These are phyloP conservation scores for Trichosanthes cucumerina DNA, from an alignment of 306 rosid genomes.

Conservation along the genomic window DNA sequence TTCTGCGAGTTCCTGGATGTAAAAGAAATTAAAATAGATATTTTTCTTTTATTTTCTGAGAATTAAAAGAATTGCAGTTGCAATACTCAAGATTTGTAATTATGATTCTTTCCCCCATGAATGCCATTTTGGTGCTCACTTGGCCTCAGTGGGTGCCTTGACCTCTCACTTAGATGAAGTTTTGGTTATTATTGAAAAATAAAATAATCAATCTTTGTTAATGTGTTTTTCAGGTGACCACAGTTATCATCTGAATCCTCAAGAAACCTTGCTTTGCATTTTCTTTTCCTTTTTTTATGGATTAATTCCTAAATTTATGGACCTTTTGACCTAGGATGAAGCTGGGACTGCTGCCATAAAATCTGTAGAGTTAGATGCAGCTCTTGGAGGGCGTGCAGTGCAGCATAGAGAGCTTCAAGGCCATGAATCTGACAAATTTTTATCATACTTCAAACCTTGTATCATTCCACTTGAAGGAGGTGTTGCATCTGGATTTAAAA, in stretches of 20 bases:
- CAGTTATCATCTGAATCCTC: not conserved
- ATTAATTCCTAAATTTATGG: slow-evolving; percentile 3
- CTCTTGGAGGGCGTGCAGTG: slow-evolving; percentile 97
- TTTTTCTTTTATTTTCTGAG: not conserved
- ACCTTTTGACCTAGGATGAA: slow-evolving; percentile 59
- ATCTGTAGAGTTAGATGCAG: slow-evolving; percentile 80
- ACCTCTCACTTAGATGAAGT: not conserved
- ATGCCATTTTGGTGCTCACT: not conserved
- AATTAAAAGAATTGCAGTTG: not conserved
- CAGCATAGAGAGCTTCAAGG: slow-evolving; percentile 95
- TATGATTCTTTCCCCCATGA: not conserved
- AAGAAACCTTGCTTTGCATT: not conserved
- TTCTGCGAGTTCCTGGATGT: not conserved
- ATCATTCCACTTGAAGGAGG: slow-evolving; percentile 95
- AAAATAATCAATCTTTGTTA: not conserved
- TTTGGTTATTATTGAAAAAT: not conserved
- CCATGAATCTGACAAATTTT: slow-evolving; percentile 92
- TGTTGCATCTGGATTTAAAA: slow-evolving; percentile 74
- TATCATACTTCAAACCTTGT: slow-evolving; percentile 97
- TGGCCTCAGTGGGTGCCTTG: not conserved
- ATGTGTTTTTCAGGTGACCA: not conserved
- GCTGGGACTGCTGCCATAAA: slow-evolving; percentile 95
- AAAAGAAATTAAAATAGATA: not conserved
- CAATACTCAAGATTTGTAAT: not conserved
- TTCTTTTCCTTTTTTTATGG: not conserved